These are phyloP conservation scores for Pseudogymnoascus sp. DNA, from an alignment of 2,329 filamentous ascomycete species.

Conservation along the genomic window DNA sequence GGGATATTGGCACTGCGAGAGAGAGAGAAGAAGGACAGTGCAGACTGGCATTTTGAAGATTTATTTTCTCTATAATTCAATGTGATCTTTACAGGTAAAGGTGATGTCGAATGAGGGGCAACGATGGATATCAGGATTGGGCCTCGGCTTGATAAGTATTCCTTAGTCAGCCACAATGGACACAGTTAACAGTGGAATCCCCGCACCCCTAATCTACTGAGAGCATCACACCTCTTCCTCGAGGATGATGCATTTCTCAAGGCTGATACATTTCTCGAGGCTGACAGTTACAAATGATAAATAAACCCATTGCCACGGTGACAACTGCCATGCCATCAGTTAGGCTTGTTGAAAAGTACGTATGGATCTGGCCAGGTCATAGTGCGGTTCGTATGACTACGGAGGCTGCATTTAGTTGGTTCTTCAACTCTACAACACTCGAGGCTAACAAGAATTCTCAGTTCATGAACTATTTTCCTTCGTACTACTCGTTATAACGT, in stretches of 20 bases:
- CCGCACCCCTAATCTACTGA: too few relatives aligned
- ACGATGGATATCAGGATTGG: not conserved
- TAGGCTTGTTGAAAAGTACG: slow-evolving; percentile 23
- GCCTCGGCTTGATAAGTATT: not conserved
- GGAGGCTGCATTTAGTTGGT: not conserved
- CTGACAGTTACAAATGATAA: not conserved
- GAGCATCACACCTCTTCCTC: not conserved
- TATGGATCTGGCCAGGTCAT: not conserved
- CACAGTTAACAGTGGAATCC: not conserved
- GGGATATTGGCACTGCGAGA: slow-evolving; percentile 30
- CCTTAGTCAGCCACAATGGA: not conserved
- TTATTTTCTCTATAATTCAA: not conserved
- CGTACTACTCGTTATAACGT: too few relatives aligned
- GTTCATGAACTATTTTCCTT: too few relatives aligned
- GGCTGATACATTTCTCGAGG: not conserved
- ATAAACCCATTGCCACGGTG: too few relatives aligned
- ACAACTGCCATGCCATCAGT: not conserved
- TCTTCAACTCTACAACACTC: not conserved
- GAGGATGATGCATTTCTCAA: not conserved
- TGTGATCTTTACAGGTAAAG: not conserved
- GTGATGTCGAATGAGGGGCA: not conserved
- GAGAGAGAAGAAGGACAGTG: slow-evolving; percentile 39
- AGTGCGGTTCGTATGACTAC: not conserved
- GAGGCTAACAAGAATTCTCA: not conserved
- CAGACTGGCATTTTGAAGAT: slow-evolving; percentile 40